Base-by-base conservation (phyloP, 2,329 filamentous ascomycete species). In the Aspergillus sojae region DNA sequence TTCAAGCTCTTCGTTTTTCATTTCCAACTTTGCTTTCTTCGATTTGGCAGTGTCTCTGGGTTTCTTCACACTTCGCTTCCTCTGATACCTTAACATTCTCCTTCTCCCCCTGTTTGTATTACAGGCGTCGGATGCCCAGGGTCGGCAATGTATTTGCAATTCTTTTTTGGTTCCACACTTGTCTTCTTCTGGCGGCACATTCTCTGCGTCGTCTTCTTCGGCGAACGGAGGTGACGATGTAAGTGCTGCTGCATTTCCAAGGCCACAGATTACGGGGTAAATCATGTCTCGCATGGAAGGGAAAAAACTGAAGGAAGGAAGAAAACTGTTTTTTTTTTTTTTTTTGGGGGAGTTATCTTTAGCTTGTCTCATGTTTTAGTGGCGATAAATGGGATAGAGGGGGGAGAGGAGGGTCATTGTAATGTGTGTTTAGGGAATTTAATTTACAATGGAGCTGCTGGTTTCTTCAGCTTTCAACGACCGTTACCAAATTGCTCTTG, bases 11-110 rank as follows among this genome's bases (percentile, higher is more conserved):
- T 68, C 68, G 23, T 67, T 60, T 67, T 52, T 43, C 60, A 67
- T 58, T 52, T 64, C 56, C 60, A 32, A 54, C 62, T 63, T 60
- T 67, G 61, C 56, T 62, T 63, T 60, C 63, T 66, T 66, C 28
- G 48, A 52, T 65, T 70, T 65, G 64, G 65, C 63, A 65, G 67
- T 70, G 63, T 66, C 60, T 71, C 64, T 67, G 69, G 70, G 67
- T 68, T 67, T 70, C 45, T 48, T 50, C 65, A 67, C 61, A 61
- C 62, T 67, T 74, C 59, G 39, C 32, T 21, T 45, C 57, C 65
- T 70, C 68, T 72, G 73, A 73, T 76, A 74, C 69, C 72, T 75
- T 72, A 46, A 66, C 65, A 67, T 69, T 70, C 67, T 73, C 64
- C 64, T 65, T 65, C 60, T 66, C 53, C 61, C 65, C 65, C 61